Base-by-base conservation (phyloP, 2,329 filamentous ascomycete genomes). In the Huntiella decipiens region DNA sequence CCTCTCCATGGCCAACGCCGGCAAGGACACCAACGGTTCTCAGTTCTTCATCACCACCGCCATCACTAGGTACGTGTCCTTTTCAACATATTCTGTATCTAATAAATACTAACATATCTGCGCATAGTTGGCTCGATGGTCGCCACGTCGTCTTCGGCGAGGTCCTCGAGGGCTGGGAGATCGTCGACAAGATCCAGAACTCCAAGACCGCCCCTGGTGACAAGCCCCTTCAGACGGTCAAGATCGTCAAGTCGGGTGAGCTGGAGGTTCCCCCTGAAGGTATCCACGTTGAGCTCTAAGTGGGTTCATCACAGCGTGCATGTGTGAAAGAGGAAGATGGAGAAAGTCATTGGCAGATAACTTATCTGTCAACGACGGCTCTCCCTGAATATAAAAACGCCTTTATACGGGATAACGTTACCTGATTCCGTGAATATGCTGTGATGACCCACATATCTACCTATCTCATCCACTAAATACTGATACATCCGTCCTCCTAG, bases 21-120 rank as follows among this genome's bases (percentile, higher is more conserved):
- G 82, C 62, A 74, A 77, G 62, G 82, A 91, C 64, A 91, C 83
- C 69, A 87, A 87, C 60, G 82, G 83, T 60, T 85, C 79, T 49
- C 83, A 91, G 61, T 91, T 91, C 71, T 91, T 91, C 72, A 87
- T 91, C 62, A 91, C 84, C 57, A 88, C 82, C 54, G 79, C 77
- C 58, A 61, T 84, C 57, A 88, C 83, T 57, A 72, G 72, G 77
- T 79, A 70, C 65, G 71, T 57, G 28, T 33, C 5, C 13, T 8
- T 34, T 22, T 41, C 33, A 31, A 37, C 33, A 42, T 40, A 17
- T 22, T 22, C 37, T 12, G 15, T 19, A 13, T 2, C 36, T n/a
- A 7, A 7, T 28, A 28, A 7, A 10, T 28, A 28, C 22, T 28
- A 28, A 28, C 22, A 28, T 28, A 28, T 43, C 22, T 40, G 31